Conservation (phyloP, 2,329 filamentous ascomycete genomes). For the Microcyclosporella mali region DNA sequence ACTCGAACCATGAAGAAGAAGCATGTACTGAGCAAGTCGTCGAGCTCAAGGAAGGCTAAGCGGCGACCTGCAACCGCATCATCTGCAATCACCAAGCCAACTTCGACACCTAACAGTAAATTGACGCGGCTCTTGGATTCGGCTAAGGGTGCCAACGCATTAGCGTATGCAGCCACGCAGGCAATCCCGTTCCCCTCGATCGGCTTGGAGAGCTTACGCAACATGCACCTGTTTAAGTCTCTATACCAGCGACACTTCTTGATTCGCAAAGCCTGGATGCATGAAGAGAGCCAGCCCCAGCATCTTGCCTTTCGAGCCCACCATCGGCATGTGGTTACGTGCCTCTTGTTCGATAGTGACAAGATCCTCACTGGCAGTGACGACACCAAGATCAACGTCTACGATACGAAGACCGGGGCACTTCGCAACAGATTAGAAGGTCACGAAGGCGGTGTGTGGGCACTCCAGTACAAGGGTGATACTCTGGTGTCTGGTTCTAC, state of each 20-base stretch:
- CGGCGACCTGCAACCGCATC: constrained; percentile 29
- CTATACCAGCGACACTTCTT: constrained; percentile 89
- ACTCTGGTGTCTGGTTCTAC: constrained; percentile 93
- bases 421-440: constrained; percentile 78
- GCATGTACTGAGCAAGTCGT: constrained; percentile 16
- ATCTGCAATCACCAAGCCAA: constrained; percentile 38
- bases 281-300: constrained; percentile 69
- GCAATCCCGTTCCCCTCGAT: constrained; percentile 77
- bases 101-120: constrained; percentile 29
- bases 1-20: constrained; percentile 22
- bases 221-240: constrained; percentile 91
- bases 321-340: constrained; percentile 92
- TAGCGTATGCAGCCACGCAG: constrained; percentile 74
- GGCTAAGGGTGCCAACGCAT: constrained; percentile 77
- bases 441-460: constrained; percentile 97
- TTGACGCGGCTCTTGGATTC: constrained; percentile 45
- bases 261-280: constrained; percentile 89
- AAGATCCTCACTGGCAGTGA: constrained; percentile 98
- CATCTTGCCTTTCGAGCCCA: constrained; percentile 97
- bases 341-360: constrained; percentile 93
- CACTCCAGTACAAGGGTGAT: constrained; percentile 91
- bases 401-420: constrained; percentile 90
- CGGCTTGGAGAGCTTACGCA: constrained; percentile 69
- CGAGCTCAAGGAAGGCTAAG: constrained; percentile 47
- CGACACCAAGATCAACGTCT: constrained; percentile 95